These are phyloP conservation scores for Lasiosphaeria ovina DNA, from an alignment of 495 filamentous ascomycete genomes.

Conservation along the genomic window DNA sequence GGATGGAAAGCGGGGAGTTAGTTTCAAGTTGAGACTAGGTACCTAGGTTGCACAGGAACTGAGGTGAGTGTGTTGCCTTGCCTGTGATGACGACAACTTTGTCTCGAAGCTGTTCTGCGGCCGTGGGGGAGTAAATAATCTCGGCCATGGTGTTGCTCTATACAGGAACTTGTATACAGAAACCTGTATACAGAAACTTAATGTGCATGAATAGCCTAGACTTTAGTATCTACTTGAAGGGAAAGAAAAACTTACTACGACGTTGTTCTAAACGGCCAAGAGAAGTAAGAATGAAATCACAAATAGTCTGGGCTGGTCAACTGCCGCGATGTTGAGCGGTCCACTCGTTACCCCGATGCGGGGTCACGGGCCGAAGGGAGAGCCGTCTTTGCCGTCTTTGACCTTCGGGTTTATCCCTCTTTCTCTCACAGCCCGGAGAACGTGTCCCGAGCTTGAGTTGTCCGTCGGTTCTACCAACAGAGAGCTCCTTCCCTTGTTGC, in stretches of 20 bases:
- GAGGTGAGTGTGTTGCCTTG: conserved; percentile 2
- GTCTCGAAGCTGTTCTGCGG: conserved; percentile 4
- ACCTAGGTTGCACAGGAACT: not conserved
- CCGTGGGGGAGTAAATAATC: conserved; percentile 14
- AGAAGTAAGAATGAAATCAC: not conserved
- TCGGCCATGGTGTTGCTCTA: conserved; percentile 15
- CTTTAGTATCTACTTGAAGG: too few relatives aligned
- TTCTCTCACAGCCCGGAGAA: too few relatives aligned
- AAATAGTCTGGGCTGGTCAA: not conserved
- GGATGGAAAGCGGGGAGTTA: not conserved
- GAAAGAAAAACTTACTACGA: not conserved
- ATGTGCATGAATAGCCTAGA: too few relatives aligned
- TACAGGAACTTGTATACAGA: too few relatives aligned
- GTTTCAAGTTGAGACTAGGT: not conserved
- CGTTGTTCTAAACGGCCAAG: not conserved
- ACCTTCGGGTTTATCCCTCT: not conserved
- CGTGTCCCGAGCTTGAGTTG: too few relatives aligned
- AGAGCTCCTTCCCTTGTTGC: too few relatives aligned
- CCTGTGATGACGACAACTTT: conserved; percentile 23
- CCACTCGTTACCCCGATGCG: not conserved
- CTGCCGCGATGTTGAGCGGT: not conserved
- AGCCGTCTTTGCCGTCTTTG: not conserved
- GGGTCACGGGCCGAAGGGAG: not conserved
- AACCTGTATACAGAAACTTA: too few relatives aligned
- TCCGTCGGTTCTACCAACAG: too few relatives aligned